Conservation (phyloP, 257 asterid species). For the Phtheirospermum japonicum region DNA sequence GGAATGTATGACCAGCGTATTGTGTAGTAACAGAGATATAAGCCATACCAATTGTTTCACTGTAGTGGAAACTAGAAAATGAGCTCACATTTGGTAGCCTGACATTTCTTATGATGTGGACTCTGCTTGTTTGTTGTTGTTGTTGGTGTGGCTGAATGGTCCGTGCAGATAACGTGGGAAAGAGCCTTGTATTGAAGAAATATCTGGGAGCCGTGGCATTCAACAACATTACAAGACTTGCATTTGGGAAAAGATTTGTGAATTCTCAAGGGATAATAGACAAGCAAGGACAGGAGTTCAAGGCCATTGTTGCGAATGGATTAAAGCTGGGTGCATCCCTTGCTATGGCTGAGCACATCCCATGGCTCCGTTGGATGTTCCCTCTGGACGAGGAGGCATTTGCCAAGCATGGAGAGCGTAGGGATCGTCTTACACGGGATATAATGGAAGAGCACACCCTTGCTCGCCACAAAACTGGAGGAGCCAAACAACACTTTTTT, state of each 20-base stretch:
- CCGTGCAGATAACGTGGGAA: slow-evolving; percentile 46
- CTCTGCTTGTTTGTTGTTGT: neutral
- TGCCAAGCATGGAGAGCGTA: slow-evolving; percentile 53
- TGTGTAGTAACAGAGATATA: neutral
- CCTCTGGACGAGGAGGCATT: slow-evolving; percentile 64
- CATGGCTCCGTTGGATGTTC: slow-evolving; percentile 79
- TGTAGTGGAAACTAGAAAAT: too few relatives aligned
- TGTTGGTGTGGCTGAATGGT: neutral
- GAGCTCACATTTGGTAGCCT: too few relatives aligned
- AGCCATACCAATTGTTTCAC: too few relatives aligned
- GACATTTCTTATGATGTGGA: too few relatives aligned
- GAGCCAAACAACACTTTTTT: slow-evolving; percentile 58
- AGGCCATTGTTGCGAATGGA: slow-evolving; percentile 60
- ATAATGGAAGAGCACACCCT: slow-evolving; percentile 73
- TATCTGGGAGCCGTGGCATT: slow-evolving; percentile 69
- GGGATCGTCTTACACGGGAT: slow-evolving; percentile 59
- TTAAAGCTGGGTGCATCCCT: slow-evolving; percentile 67
- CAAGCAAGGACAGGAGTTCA: slow-evolving; percentile 73
- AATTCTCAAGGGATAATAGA: slow-evolving; percentile 54
- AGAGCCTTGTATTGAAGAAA: slow-evolving; percentile 52
- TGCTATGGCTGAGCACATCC: slow-evolving; percentile 69
- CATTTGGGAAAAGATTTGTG: slow-evolving; percentile 62
- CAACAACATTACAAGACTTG: slow-evolving; percentile 73
- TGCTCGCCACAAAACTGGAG: slow-evolving; percentile 55
- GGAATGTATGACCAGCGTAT: neutral